phyloP scores from a whole-genome alignment of 202 grass and related monocot species.

The Setaria italica region DNA sequence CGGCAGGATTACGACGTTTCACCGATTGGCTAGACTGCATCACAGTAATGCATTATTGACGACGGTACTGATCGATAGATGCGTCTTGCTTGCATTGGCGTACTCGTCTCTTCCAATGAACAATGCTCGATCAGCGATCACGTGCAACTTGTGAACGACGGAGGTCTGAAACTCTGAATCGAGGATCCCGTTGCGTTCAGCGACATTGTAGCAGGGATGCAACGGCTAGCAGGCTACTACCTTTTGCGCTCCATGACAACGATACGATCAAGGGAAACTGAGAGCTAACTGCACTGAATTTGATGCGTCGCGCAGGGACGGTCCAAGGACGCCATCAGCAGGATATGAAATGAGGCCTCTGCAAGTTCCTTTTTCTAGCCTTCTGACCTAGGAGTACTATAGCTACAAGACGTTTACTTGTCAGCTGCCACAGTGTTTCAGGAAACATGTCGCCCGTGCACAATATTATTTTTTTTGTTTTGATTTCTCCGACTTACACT shows the following conservation, averaged over 20 bases:
- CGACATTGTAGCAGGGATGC: not conserved
- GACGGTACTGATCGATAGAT: not conserved
- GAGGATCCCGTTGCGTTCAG: not conserved
- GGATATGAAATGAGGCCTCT: not conserved
- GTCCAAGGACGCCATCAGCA: slow-evolving; percentile 7
- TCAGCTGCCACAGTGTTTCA: not conserved
- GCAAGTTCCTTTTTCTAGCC: not conserved
- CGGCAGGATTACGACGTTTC: not conserved
- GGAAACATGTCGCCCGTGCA: not conserved
- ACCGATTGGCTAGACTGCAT: not conserved
- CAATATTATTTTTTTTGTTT: not conserved
- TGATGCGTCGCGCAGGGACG: slow-evolving; percentile 18
- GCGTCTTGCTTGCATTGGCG: not conserved
- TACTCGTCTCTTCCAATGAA: not conserved
- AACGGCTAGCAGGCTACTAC: not conserved
- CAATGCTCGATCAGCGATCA: not conserved
- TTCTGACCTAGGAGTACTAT: not conserved
- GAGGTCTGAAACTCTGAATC: not conserved
- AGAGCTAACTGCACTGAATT: slow-evolving; percentile 24
- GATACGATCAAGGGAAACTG: not conserved
- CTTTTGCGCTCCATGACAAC: not conserved
- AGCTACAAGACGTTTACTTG: slow-evolving; percentile 2
- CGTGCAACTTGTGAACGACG: slow-evolving; percentile 1
- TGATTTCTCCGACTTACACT: not conserved
- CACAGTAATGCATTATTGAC: slow-evolving; percentile 2